Conservation (phyloP, 169 alveolate species). For the Plasmodium fragile region DNA sequence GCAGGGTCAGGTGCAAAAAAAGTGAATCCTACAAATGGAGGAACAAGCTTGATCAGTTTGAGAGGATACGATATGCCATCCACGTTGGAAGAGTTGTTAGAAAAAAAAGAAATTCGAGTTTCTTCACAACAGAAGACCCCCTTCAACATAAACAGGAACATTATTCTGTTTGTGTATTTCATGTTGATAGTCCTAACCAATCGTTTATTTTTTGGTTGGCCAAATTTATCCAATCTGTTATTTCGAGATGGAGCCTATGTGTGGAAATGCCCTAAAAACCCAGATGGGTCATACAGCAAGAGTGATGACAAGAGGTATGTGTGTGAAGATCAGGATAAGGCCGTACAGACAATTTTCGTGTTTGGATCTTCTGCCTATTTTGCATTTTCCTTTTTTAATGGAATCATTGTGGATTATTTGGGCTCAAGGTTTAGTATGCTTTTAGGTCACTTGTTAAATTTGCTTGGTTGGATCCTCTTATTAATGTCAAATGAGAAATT, state of each 20-base stretch:
- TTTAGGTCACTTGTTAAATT: slow-evolving; percentile 74
- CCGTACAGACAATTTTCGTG: slow-evolving; percentile 68
- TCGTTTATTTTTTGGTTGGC: slow-evolving; percentile 78
- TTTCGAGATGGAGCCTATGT: slow-evolving; percentile 78
- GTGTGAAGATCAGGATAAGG: slow-evolving; percentile 77
- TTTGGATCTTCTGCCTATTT: slow-evolving; percentile 74
- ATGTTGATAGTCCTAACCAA: slow-evolving; percentile 30
- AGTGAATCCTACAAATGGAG: not conserved
- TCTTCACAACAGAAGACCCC: slow-evolving; percentile 69
- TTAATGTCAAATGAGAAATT: slow-evolving; percentile 72
- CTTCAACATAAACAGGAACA: slow-evolving; percentile 40
- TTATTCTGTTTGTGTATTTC: slow-evolving; percentile 34
- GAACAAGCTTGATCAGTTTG: not conserved
- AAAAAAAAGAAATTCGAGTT: slow-evolving; percentile 31
- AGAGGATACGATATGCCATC: slow-evolving; percentile 66
- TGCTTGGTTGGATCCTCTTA: slow-evolving; percentile 73
- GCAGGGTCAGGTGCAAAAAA: not conserved
- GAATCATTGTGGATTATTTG: slow-evolving; percentile 58
- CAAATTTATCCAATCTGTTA: slow-evolving; percentile 72
- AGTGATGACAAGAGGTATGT: slow-evolving; percentile 21
- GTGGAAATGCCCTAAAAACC: slow-evolving; percentile 75
- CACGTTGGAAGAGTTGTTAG: slow-evolving; percentile 25
- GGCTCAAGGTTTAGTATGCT: slow-evolving; percentile 79
- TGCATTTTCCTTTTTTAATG: slow-evolving; percentile 78
- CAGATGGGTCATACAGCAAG: slow-evolving; percentile 18